Evolutionary conservation across 345 rosid species (phyloP), one percentile per base, ranked within the genome.

Genomic region (Streptanthus diversifolius): DNA sequence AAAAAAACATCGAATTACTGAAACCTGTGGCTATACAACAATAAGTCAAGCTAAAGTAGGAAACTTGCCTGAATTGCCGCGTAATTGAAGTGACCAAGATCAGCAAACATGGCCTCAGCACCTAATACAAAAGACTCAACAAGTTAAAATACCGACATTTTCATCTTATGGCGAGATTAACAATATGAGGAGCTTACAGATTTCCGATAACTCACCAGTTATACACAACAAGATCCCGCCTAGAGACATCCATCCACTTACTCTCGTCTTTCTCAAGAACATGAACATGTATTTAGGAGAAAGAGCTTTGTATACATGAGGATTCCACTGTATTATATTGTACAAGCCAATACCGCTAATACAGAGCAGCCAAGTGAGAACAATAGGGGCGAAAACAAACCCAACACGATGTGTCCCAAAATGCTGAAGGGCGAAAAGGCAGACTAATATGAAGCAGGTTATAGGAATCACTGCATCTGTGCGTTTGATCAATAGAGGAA

Each of bases 91-190:
- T 95, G 99, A 60, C 99, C 99, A 66, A 95, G 97, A 86, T 95
- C 99, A 77, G 99, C 97, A 84, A 92, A 95, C 99, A 95, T 95
- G 29, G 99, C 99, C 80, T 95, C 99, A 0, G 98, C 90, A 49
- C 99, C 99, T 95, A 88, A 79, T 88, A 61, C 68, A 51, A 47
- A 47, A 72, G 41, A 63, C 68, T 18, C 64, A 22, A 7, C 8
- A 21, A 66, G 59, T 67, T 68, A 27, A 7, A 14, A 5, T 15
- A 58, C 69, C 15, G 9, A 32, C 15, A 51, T 29, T 12, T 5
- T 10, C 18, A 32, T 35, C 22, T 35, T 25, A 39, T 13, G 39
- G n/a, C 0, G 4, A 24, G 29, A 5, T 43, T 33, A 27, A 30
- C 44, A 21, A 7, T 6, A 35, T 29, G 56, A 70, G 41, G 47